Evolutionary conservation across 2,329 filamentous ascomycete genomes (phyloP).

Genomic region (Apiospora arundinis): DNA sequence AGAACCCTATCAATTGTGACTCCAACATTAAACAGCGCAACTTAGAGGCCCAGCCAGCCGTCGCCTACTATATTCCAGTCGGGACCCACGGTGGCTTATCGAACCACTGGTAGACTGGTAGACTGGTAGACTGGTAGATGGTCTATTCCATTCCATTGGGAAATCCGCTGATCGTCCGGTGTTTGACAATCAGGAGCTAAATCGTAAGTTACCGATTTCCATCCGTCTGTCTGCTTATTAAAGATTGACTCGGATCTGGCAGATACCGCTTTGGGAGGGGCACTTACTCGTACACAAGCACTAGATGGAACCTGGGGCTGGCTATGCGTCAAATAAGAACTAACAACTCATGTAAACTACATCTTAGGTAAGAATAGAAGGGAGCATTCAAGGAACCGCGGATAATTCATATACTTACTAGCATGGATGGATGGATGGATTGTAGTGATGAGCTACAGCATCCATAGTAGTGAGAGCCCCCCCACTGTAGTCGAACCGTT

Average conservation of each 20-base stretch:
- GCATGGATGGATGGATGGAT: too few species aligned
- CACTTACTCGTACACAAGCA: not conserved
- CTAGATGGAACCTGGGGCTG: conserved; percentile 23
- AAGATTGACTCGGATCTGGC: conserved; percentile 5
- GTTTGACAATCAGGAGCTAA: conserved; percentile 1
- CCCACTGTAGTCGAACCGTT: conserved; percentile 5
- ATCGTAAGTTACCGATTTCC: not conserved
- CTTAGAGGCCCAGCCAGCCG: too few species aligned
- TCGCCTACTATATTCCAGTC: not conserved
- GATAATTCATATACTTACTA: not conserved
- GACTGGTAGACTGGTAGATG: not conserved
- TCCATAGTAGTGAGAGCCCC: not conserved
- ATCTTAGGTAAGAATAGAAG: not conserved
- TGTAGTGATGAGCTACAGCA: not conserved
- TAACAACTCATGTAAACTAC: not conserved
- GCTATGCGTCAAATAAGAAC: not conserved
- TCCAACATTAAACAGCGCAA: too few species aligned
- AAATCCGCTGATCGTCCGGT: not conserved
- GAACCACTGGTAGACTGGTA: not conserved
- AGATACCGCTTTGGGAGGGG: conserved; percentile 4
- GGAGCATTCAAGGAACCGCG: not conserved
- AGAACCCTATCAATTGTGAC: too few species aligned
- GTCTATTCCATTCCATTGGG: not conserved
- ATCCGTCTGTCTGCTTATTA: not conserved
- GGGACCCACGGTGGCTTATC: not conserved